Conservation (phyloP, 2,329 filamentous ascomycete genomes). For the Pyrenochaeta sp. region DNA sequence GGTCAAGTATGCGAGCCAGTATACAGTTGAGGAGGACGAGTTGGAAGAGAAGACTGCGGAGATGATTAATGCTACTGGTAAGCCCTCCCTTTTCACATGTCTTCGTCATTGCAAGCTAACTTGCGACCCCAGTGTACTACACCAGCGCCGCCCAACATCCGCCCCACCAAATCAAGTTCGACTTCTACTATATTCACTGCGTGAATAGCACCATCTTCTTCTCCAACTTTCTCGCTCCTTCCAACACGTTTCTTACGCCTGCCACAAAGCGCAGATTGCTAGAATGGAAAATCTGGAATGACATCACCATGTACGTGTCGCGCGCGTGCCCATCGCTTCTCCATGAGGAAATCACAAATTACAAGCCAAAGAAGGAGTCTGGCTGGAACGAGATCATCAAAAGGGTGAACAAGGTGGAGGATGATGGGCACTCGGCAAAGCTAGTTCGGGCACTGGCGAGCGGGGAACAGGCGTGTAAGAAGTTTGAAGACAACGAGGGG, state of each 20-base stretch:
- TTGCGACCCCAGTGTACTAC: conserved; percentile 57
- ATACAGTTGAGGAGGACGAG: conserved; percentile 62
- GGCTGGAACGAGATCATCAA: conserved; percentile 56
- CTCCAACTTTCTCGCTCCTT: conserved; percentile 65
- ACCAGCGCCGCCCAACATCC: conserved; percentile 70
- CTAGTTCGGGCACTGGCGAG: conserved; percentile 74
- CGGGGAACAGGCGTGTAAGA: conserved; percentile 63
- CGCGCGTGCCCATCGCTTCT: conserved; percentile 69
- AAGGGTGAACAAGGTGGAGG: conserved; percentile 60
- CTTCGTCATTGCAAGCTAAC: too few species aligned
- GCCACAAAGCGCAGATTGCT: conserved; percentile 73
- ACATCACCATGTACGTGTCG: conserved; percentile 78
- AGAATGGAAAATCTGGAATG: conserved; percentile 81
- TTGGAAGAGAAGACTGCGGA: conserved; percentile 67
- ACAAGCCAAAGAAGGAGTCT: conserved; percentile 59
- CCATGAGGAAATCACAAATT: conserved; percentile 66
- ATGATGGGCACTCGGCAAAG: conserved; percentile 87
- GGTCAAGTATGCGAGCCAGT: conserved; percentile 67
- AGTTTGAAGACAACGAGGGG: conserved; percentile 54
- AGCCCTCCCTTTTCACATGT: conserved; percentile 17
- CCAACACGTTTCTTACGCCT: conserved; percentile 64
- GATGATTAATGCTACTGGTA: conserved; percentile 73
- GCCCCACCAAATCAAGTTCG: conserved; percentile 67
- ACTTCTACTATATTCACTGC: conserved; percentile 85
- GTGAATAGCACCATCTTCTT: conserved; percentile 82